Base-by-base conservation (phyloP, 768 basidiomycete genomes). In the Termitomyces bulborhizus region DNA sequence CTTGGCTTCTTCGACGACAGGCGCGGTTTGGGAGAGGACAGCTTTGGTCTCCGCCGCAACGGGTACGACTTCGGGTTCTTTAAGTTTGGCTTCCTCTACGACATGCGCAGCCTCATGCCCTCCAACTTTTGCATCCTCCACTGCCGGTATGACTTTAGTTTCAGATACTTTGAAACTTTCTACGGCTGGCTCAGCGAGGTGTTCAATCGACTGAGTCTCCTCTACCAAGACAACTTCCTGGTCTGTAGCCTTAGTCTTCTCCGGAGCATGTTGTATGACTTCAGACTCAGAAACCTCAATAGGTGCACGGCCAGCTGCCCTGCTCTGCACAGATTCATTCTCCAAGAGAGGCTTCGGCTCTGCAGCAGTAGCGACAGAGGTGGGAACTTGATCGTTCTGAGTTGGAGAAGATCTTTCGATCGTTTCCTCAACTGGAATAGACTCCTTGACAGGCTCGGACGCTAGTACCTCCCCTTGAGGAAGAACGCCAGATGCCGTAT, bases 201-300 rank as follows among this genome's bases (percentile, higher is more conserved):
- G 43, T 29, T 53, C 52, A 0, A 42, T 11, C 18, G 54, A 40
- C 50, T 58, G 53, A 4, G 27, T 31, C 51, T 59, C 56, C 48
- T 49, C 55, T 18, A 45, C 40, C 37, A 46, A 26, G 16, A 49
- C 21, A 27, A 36, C 47, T 24, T 49, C 57, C 21, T 29, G 42
- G 13, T 54, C 42, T 24, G 29, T 46, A 16, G 26, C 39, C 1
- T 47, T 41, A n/a, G 16, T 29, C 34, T 57, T 47, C 11, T 32
- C 36, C 15, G 46, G 37, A 24, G 36, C 27, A 9, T n/a, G 40
- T 34, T 18, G 54, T 1, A 13, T 6, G 36, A 51, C 43, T 40
- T 46, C 59, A 12, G 54, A 53, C n/a, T 36, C 56, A 53, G 47
- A 21, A 51, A 49, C 41, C 32, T 51, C 36, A n/a, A 11, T 7